Conservation (phyloP, 2,329 filamentous ascomycete species). For the Rutstroemia sp. region DNA sequence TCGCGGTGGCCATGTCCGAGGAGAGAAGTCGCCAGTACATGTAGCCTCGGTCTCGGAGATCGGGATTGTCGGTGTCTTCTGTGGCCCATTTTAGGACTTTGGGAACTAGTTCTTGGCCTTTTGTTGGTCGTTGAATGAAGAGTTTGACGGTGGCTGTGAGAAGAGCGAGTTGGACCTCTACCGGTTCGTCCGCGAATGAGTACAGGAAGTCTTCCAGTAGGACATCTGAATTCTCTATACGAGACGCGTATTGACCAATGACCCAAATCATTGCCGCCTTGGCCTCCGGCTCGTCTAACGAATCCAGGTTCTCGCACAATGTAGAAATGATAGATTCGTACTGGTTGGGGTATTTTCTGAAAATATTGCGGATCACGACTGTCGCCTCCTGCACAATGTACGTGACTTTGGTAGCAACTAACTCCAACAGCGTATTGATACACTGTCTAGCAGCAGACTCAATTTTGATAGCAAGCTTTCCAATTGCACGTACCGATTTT, state of each 20-base stretch:
- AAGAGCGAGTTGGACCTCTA: conserved; percentile 90
- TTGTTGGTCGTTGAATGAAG: conserved; percentile 94
- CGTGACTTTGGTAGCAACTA: conserved; percentile 95
- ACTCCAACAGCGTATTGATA: conserved; percentile 85
- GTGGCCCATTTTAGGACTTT: conserved; percentile 98
- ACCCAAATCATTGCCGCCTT: conserved; percentile 99
- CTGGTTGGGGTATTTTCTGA: conserved; percentile 97
- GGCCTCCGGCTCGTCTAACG: conserved; percentile 91
- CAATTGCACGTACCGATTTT: conserved; percentile 94
- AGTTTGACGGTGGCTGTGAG: conserved; percentile 95
- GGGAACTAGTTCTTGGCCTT: conserved; percentile 86
- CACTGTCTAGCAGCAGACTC: conserved; percentile 86
- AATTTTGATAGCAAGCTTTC: conserved; percentile 97
- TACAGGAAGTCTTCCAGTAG: conserved; percentile 92
- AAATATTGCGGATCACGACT: conserved; percentile 97
- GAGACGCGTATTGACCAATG: conserved; percentile 93
- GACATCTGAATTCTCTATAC: conserved; percentile 93
- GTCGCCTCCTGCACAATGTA: conserved; percentile 99
- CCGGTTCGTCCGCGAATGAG: conserved; percentile 86
- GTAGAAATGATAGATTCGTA: conserved; percentile 97
- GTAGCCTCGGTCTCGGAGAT: conserved; percentile 90
- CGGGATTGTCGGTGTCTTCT: conserved; percentile 97
- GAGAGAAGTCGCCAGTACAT: conserved; percentile 99
- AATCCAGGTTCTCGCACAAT: conserved; percentile 92
- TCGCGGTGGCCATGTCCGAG: conserved; percentile 81